Base-by-base conservation (phyloP, 164 flowering plant species). In the Annona squamosa region DNA sequence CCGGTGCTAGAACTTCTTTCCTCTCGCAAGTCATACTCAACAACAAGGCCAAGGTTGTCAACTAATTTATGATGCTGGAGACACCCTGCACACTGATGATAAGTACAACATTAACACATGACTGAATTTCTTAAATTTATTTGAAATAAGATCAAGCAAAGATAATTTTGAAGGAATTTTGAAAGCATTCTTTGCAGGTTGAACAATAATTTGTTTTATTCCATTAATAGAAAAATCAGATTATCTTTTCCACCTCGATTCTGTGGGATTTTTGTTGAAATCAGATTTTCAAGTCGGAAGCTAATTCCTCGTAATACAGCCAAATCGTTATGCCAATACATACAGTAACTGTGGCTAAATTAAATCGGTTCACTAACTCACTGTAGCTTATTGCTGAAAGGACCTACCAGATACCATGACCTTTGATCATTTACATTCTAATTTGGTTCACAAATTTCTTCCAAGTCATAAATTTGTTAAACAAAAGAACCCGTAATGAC, bases 21-120 rank as follows among this genome's bases (percentile, higher is more conserved):
- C 76, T 87, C 85, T 45, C 82, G 80, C 44, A 96, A 86, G 79
- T 96, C 91, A 77, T 93, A 91, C 83, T 96, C 99, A 67, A 90
- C 87, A 62, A 92, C 86, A 71, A 93, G 93, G 48, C 90, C 89
- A 59, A 93, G 94, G 79, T 96, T 96, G 83, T 96, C 99, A 47
- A 89, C 91, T 74, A 96, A 83, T 78, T 88, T 89, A 89, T 96
- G 98, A 84, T 92, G 88, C 81, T 78, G 86, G 56, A 82, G 86
- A 83, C 98, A 96, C 52, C 97, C 99, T 84, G 97, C 86, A 81
- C 97, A 95, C 97, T 91, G 84, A 74, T 73, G 63, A 71, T 12
- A 67, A 37, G 4, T 43, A 18, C 63, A 26, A 26, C 46, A 66
- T 66, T 66, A 44, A 44, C 43, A 43, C 5, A 42, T 5, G 5